Base-by-base conservation (phyloP, 441 rosid genomes). In the Pelargonium myrrhifolium region DNA sequence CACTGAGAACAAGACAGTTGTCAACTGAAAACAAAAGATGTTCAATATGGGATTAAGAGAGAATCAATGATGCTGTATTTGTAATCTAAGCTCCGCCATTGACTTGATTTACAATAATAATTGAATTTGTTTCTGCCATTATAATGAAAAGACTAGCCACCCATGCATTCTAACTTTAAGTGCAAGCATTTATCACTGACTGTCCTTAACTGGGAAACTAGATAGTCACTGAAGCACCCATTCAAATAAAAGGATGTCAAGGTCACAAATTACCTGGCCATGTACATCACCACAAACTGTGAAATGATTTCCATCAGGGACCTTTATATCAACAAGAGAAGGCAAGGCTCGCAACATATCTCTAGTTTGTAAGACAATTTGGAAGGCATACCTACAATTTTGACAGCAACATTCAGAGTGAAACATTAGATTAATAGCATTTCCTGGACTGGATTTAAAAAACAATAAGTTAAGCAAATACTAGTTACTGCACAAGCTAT, bases 231-330 rank as follows among this genome's bases (percentile, higher is more conserved):
- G 22, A 20, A 58, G 11, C 24, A 24, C 24, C 22, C 40, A 42
- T 15, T 78, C 14, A 21, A 14, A 37, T 9, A 37, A 18, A 62
- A 65, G 66, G 72, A 66, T 69, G 45, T 20, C 47, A 10, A 64
- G 17, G 37, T 65, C 51, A 35, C 24, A 18, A 61, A 77, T 82
- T 83, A 94, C 99, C 98, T 94, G 98, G 74, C 99, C 99, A 77
- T 94, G 99, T 60, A 94, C 96, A 76, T 94, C 99, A 81, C 99
- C 99, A 66, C 99, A 94, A 65, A 94, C 96, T 0, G 96, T 92
- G 72, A 92, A 85, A 80, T 83, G 92, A 42, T 80, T 85, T 68
- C 92, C 88, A 65, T 80, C 75, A 35, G 93, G 90, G 68, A 92
- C 83, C 68, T 24, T 76, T 72, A 94, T 82, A 79, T 92, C 94